Evolutionary conservation across 352 stramenopile genomes (phyloP).

Genomic region (Pythium sp.): DNA sequence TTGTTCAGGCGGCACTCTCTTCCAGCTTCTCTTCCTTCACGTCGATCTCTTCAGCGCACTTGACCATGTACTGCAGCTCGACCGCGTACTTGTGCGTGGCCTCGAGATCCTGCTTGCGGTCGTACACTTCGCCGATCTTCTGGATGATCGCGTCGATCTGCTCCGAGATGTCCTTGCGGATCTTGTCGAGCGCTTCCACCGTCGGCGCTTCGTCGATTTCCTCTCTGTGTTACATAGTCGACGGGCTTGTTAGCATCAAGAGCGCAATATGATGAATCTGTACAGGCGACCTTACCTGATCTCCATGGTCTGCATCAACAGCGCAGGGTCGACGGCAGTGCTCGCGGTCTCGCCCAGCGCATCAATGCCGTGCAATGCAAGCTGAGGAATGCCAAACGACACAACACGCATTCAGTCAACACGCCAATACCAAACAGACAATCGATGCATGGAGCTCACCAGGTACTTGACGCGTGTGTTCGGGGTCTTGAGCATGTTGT

Average conservation of each 20-base stretch:
- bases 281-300: conserved; percentile 42
- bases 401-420: not conserved
- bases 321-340: conserved; percentile 65
- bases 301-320: conserved; percentile 87
- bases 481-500: conserved; percentile 87
- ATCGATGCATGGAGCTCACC: conserved; percentile 26
- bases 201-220: conserved; percentile 59
- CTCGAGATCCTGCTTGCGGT: conserved; percentile 70
- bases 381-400: conserved; percentile 24
- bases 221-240: conserved; percentile 38
- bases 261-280: not conserved
- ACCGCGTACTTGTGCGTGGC: conserved; percentile 68
- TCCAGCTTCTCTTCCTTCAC: conserved; percentile 73
- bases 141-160: conserved; percentile 72
- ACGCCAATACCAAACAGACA: not conserved
- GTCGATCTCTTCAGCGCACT: conserved; percentile 81
- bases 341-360: conserved; percentile 72
- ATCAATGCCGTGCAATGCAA: conserved; percentile 80
- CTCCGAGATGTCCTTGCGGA: conserved; percentile 59
- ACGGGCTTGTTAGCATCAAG: not conserved
- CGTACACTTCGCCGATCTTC: conserved; percentile 74
- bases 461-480: conserved; percentile 85
- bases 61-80: conserved; percentile 86
- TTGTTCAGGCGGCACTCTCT: conserved; percentile 5
- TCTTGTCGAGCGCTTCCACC: conserved; percentile 47